Conservation (phyloP, 495 filamentous ascomycete species). For the Bathelium albidoporum region DNA sequence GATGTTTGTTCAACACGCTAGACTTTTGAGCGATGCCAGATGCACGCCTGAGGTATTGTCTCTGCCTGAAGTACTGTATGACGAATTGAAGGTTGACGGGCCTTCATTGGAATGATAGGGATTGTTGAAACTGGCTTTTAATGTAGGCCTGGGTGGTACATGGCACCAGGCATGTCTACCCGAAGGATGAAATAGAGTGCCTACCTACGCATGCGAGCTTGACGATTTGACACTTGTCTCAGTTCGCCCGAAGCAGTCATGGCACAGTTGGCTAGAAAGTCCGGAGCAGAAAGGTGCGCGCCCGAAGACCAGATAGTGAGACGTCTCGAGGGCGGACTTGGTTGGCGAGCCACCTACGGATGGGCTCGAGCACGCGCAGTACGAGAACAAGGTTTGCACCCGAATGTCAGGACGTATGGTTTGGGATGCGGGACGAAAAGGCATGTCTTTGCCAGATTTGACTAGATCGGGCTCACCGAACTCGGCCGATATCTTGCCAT, state of each 20-base stretch:
- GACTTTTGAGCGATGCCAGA: too few species aligned
- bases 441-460: neutral
- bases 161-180: too few species aligned
- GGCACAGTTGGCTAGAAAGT: neutral
- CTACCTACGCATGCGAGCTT: neutral
- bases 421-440: neutral
- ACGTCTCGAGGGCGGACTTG: neutral
- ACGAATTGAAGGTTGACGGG: too few species aligned
- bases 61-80: too few species aligned
- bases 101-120: too few species aligned
- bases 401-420: neutral
- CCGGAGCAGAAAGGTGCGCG: too few species aligned
- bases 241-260: neutral
- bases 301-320: too few species aligned
- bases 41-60: too few species aligned
- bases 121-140: too few species aligned
- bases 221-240: neutral
- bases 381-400: neutral
- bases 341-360: too few species aligned
- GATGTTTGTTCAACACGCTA: too few species aligned
- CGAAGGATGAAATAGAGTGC: constrained; percentile 1
- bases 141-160: too few species aligned
- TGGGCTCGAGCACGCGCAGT: neutral
- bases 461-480: neutral
- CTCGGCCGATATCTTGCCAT: neutral